Percentiles rank a stretch among this genome's conserved stretches.
Conservation (phyloP, 1,284 basidiomycete species). For the Fistulina hepatica region DNA sequence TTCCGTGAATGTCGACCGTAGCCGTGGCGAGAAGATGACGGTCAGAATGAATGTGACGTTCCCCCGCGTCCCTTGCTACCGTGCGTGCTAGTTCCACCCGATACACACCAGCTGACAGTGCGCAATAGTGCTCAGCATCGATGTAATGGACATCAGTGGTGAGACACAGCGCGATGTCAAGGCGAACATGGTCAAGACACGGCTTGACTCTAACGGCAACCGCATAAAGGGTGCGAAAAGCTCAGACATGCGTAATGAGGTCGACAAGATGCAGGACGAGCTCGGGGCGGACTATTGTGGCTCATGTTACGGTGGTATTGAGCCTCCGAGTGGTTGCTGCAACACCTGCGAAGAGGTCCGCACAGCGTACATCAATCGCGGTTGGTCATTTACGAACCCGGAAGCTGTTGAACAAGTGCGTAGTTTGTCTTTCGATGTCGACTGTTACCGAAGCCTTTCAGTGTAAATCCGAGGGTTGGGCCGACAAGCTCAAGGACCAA, state of each 20-base stretch:
- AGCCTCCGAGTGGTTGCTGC: conserved; percentile 81
- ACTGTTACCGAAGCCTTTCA: conserved; percentile 23
- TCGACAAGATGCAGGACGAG: conserved; percentile 66
- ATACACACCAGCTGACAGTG: conserved; percentile 1
- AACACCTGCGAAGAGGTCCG: conserved; percentile 95
- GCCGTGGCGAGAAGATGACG: conserved; percentile 87
- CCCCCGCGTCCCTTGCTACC: conserved; percentile 94
- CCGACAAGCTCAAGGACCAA: conserved; percentile 88
- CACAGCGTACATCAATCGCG: conserved; percentile 80
- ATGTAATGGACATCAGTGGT: conserved; percentile 97
- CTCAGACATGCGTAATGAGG: conserved; percentile 70
- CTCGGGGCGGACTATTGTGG: conserved; percentile 74
- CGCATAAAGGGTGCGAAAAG: conserved; percentile 47
- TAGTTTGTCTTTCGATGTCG: conserved; percentile 8
- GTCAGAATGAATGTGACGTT: conserved; percentile 93
- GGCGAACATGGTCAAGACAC: conserved; percentile 83
- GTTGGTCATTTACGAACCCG: conserved; percentile 92
- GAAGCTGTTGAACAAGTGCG: conserved; percentile 86
- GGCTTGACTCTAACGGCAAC: conserved; percentile 55
- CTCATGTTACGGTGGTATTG: conserved; percentile 91
- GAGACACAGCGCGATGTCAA: conserved; percentile 86
- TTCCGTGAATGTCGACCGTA: conserved; percentile 85
- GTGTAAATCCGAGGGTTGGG: conserved; percentile 94
- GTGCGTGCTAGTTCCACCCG: conserved; percentile 40
- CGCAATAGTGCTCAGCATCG: conserved; percentile 74